Evolutionary conservation across 1,284 basidiomycete genomes (phyloP).

Genomic region (Ceratobasidium sp.): DNA sequence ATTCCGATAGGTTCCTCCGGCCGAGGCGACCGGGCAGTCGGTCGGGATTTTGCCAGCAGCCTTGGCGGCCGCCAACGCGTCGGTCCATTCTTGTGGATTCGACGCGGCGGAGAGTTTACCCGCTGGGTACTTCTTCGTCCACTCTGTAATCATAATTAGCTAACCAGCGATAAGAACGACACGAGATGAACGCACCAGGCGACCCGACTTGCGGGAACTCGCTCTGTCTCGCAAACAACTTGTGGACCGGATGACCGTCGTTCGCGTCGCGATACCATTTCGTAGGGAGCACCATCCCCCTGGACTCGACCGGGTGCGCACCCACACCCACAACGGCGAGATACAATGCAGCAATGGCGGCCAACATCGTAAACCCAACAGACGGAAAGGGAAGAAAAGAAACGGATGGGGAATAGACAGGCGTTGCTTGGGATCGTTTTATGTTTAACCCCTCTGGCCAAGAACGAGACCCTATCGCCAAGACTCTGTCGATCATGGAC

Average conservation of each 20-base stretch:
- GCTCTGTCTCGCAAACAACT: slow-evolving; percentile 62
- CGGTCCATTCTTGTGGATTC: slow-evolving; percentile 75
- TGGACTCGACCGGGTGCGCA: slow-evolving; percentile 42
- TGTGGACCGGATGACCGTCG: slow-evolving; percentile 65
- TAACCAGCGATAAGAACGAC: neutral
- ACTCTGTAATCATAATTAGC: slow-evolving; percentile 20
- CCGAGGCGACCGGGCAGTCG: slow-evolving; percentile 67
- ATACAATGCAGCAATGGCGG: slow-evolving; percentile 56
- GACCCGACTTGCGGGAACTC: slow-evolving; percentile 72
- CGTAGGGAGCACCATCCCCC: slow-evolving; percentile 52
- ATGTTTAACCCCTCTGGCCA: too few relatives aligned
- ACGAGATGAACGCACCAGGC: slow-evolving; percentile 61
- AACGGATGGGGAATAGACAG: too few relatives aligned
- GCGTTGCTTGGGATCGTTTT: too few relatives aligned
- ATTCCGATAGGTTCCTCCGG: slow-evolving; percentile 69
- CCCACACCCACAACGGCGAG: slow-evolving; percentile 58
- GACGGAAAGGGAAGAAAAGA: too few relatives aligned
- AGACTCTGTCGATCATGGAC: too few relatives aligned
- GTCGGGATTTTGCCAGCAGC: slow-evolving; percentile 78
- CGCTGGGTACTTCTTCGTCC: slow-evolving; percentile 54
- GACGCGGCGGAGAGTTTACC: slow-evolving; percentile 60
- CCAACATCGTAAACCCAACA: too few relatives aligned
- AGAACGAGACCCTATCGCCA: too few relatives aligned
- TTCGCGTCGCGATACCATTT: slow-evolving; percentile 66
- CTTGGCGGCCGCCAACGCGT: slow-evolving; percentile 75